Conservation (phyloP, 805 yeast species). For the Grigorovia yakushimaensis region DNA sequence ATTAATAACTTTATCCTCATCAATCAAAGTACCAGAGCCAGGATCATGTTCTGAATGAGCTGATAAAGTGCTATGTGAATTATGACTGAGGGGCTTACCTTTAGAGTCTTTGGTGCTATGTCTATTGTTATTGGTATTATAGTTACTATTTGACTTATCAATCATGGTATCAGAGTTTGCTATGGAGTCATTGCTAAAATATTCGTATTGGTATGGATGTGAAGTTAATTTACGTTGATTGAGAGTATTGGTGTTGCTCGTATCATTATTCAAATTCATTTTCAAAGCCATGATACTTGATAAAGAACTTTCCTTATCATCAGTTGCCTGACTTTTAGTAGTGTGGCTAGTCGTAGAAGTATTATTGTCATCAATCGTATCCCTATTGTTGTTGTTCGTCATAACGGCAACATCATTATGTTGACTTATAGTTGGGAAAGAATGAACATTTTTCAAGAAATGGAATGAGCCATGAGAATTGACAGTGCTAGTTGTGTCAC, state of each 20-base stretch:
- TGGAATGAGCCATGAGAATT: neutral
- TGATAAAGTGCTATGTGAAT: neutral
- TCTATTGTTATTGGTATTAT: no score
- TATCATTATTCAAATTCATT: slow-evolving; percentile 7
- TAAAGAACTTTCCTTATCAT: neutral
- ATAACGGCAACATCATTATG: neutral
- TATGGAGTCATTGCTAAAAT: slow-evolving; percentile 3
- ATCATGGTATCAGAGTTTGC: neutral
- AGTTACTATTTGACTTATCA: neutral
- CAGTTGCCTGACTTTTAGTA: no score
- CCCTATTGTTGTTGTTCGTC: neutral
- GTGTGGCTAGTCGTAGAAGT: no score
- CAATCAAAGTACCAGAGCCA: slow-evolving; percentile 11
- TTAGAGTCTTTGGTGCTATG: neutral
- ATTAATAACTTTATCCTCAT: slow-evolving; percentile 16
- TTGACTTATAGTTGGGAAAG: neutral
- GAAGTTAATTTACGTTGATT: slow-evolving; percentile 2
- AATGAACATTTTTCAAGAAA: neutral
- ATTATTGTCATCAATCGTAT: neutral
- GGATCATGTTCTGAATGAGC: slow-evolving; percentile 1
- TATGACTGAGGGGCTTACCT: neutral
- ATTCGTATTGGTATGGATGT: slow-evolving; percentile 10
- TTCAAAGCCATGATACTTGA: slow-evolving; percentile 18
- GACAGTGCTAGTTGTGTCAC: neutral
- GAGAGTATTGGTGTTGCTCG: neutral